Conservation (phyloP, 495 filamentous ascomycete genomes). For the Achaetomiella virescens region DNA sequence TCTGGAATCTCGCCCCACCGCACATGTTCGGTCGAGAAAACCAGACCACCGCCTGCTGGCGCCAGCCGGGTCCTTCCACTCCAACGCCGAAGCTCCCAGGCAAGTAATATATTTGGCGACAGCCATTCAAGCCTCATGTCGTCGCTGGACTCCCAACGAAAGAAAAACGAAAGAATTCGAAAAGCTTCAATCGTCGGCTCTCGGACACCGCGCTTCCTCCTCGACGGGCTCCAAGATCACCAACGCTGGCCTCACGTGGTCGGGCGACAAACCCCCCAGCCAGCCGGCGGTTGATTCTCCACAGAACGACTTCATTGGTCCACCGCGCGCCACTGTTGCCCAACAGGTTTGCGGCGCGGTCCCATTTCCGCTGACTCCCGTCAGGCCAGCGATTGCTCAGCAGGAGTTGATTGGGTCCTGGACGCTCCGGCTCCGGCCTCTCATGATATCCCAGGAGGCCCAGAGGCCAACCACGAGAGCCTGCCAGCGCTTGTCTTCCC, state of each 20-base stretch:
- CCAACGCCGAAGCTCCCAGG: neutral
- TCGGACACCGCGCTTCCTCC: no score
- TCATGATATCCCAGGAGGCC: constrained; percentile 2
- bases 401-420: constrained; percentile 11
- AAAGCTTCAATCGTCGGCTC: no score
- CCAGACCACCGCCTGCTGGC: neutral
- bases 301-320: neutral
- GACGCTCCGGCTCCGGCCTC: constrained; percentile 15
- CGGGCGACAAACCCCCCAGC: neutral
- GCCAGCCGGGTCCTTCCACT: neutral
- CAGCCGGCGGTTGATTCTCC: neutral
- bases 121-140: neutral
- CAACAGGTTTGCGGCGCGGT: constrained; percentile 4
- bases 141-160: no score
- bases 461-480: constrained; percentile 10
- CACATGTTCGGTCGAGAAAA: neutral
- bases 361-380: neutral
- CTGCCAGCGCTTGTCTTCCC: constrained; percentile 15
- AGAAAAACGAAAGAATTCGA: no score
- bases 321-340: constrained; percentile 5
- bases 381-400: constrained; percentile 3
- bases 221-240: neutral
- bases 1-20: constrained; percentile 5
- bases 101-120: no score
- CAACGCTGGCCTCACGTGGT: constrained; percentile 5